Conservation (phyloP, 495 filamentous ascomycete genomes). For the Darksidea phi region DNA sequence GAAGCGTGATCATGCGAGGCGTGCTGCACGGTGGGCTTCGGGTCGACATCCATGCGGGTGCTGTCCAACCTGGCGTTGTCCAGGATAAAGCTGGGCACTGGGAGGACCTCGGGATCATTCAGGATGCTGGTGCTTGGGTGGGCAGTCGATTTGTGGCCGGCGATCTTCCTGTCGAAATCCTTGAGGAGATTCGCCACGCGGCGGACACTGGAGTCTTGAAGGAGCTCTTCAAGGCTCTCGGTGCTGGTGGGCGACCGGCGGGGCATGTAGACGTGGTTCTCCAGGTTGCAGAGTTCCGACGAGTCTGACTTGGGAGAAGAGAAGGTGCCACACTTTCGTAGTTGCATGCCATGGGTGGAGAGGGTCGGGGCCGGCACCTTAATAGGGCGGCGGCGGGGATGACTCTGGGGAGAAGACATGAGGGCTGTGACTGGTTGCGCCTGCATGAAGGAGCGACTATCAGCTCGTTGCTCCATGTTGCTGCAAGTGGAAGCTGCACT, state of each 20-base stretch:
- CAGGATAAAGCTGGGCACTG: conserved; percentile 42
- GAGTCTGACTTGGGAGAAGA: conserved; percentile 51
- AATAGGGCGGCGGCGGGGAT: conserved; percentile 43
- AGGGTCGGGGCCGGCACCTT: conserved; percentile 32
- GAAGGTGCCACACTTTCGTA: conserved; percentile 66
- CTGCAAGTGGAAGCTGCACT: neutral
- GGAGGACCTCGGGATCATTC: conserved; percentile 44
- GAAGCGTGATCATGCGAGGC: conserved; percentile 56
- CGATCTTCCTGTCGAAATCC: conserved; percentile 40
- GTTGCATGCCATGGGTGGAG: conserved; percentile 40
- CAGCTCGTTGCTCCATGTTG: conserved; percentile 19
- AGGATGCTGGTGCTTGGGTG: conserved; percentile 33
- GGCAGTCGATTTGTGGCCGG: conserved; percentile 32
- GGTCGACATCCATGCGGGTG: conserved; percentile 41
- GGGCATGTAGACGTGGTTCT: conserved; percentile 52
- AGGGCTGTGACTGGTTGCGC: conserved; percentile 30
- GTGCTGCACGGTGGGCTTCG: conserved; percentile 36
- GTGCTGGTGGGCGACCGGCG: conserved; percentile 62
- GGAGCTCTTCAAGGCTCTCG: conserved; percentile 51
- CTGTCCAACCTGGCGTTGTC: conserved; percentile 37
- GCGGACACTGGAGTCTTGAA: conserved; percentile 36
- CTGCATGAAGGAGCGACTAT: conserved; percentile 35
- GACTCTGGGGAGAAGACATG: conserved; percentile 39
- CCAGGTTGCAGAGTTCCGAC: conserved; percentile 45
- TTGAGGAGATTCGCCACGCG: conserved; percentile 39